Evolutionary conservation across 169 alveolate genomes (phyloP).

Genomic region (Babesia ovis): DNA sequence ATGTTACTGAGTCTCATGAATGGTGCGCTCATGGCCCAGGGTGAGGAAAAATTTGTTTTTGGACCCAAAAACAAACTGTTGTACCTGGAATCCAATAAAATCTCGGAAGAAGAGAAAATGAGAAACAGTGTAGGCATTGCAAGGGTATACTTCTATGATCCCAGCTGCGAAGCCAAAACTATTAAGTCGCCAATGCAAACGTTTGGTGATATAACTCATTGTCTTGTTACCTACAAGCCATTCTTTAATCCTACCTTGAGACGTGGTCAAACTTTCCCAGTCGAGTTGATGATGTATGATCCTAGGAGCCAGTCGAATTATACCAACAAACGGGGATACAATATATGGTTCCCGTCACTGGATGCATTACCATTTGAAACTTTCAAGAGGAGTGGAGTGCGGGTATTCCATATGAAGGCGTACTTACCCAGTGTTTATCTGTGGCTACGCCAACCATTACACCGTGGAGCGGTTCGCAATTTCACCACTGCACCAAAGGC

Average conservation of each 20-base stretch:
- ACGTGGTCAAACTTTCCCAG: constrained; percentile 40
- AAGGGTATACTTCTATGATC: constrained; percentile 46
- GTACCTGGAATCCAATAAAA: constrained; percentile 40
- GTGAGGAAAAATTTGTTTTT: not conserved
- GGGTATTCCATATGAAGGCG: constrained; percentile 53
- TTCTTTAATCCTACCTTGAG: constrained; percentile 61
- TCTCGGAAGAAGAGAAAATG: constrained; percentile 61
- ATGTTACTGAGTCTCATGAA: constrained; percentile 37
- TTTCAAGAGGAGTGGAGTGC: constrained; percentile 36
- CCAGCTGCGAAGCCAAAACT: constrained; percentile 1
- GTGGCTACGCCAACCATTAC: constrained; percentile 35
- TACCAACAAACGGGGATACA: constrained; percentile 2
- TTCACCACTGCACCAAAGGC: constrained; percentile 24
- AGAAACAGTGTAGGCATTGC: constrained; percentile 58
- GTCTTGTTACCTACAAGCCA: constrained; percentile 46
- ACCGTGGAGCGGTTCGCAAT: constrained; percentile 30
- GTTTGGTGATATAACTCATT: constrained; percentile 14
- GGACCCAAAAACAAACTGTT: not conserved
- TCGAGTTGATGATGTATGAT: constrained; percentile 19
- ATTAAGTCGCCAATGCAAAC: constrained; percentile 40
- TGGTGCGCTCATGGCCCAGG: constrained; percentile 5
- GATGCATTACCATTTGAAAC: constrained; percentile 25
- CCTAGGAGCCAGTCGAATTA: not conserved
- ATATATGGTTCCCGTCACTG: constrained; percentile 61
- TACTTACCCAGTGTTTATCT: constrained; percentile 54